Evolutionary conservation across 1,284 basidiomycete species (phyloP).

Genomic region (Ceratobasidium sp.): DNA sequence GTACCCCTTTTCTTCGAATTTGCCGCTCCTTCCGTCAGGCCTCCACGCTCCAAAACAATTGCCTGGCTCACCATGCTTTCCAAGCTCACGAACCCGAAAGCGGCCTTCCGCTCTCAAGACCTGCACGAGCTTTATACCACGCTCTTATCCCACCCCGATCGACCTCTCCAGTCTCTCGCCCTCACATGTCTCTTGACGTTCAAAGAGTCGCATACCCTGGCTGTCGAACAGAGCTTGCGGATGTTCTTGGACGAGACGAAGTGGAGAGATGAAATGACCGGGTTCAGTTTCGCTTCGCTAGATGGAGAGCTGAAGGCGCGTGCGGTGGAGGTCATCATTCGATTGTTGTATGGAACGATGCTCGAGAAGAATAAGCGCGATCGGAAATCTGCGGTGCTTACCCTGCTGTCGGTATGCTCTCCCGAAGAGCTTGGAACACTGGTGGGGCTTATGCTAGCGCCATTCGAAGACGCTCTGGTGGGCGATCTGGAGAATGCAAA

Average conservation of each 20-base stretch:
- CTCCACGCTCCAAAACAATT: slow-evolving; percentile 68
- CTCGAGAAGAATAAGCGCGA: slow-evolving; percentile 84
- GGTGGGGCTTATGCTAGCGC: slow-evolving; percentile 90
- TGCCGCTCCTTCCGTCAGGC: slow-evolving; percentile 57
- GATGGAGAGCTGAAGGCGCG: slow-evolving; percentile 69
- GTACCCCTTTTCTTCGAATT: slow-evolving; percentile 81
- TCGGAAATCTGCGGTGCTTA: slow-evolving; percentile 78
- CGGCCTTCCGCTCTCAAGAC: slow-evolving; percentile 74
- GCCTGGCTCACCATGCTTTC: slow-evolving; percentile 88
- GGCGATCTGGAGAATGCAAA: slow-evolving; percentile 48
- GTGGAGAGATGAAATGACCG: slow-evolving; percentile 88
- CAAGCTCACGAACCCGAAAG: slow-evolving; percentile 92
- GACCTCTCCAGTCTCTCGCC: slow-evolving; percentile 78
- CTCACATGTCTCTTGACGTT: slow-evolving; percentile 87
- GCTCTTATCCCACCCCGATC: slow-evolving; percentile 89
- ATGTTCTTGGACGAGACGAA: slow-evolving; percentile 84
- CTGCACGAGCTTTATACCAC: slow-evolving; percentile 76
- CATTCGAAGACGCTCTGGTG: slow-evolving; percentile 60
- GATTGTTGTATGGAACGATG: slow-evolving; percentile 91
- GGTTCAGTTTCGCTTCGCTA: slow-evolving; percentile 65
- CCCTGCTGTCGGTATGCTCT: slow-evolving; percentile 74
- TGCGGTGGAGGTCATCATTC: slow-evolving; percentile 78
- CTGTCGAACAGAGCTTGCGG: slow-evolving; percentile 75
- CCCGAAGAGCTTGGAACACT: slow-evolving; percentile 81
- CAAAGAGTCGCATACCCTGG: slow-evolving; percentile 74